Evolutionary conservation across 495 filamentous ascomycete genomes (phyloP).

Genomic region (Aspergillus baeticus): DNA sequence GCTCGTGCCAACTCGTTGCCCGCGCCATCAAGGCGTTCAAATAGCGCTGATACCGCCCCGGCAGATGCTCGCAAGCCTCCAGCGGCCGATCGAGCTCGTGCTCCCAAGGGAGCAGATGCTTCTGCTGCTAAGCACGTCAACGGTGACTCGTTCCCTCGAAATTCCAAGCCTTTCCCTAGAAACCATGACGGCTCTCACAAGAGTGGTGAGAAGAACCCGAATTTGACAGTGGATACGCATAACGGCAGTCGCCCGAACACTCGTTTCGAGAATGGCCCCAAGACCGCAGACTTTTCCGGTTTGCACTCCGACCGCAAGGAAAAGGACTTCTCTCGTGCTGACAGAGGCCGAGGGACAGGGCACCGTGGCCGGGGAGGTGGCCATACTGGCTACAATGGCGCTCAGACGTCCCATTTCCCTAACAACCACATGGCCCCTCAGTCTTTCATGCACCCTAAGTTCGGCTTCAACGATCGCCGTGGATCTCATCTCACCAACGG

Average conservation of each 20-base stretch:
- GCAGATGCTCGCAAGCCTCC: conserved; percentile 37
- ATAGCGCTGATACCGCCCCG: conserved; percentile 33
- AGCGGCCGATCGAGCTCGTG: conserved; percentile 33
- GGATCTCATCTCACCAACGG: conserved; percentile 38
- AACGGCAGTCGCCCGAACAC: conserved; percentile 24
- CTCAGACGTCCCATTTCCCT: conserved; percentile 46
- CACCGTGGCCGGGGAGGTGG: conserved; percentile 55
- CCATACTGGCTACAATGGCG: conserved; percentile 35
- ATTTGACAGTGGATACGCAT: conserved; percentile 37
- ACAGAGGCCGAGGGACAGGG: conserved; percentile 54
- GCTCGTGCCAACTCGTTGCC: conserved; percentile 43
- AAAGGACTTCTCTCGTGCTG: conserved; percentile 42
- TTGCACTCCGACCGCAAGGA: conserved; percentile 23
- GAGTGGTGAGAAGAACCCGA: conserved; percentile 29
- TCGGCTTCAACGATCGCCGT: conserved; percentile 43
- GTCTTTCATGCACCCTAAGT: conserved; percentile 38
- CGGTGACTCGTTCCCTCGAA: conserved; percentile 31
- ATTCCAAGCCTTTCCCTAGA: conserved; percentile 32
- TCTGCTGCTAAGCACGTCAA: conserved; percentile 19
- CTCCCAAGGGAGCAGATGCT: conserved; percentile 24
- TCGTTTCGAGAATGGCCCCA: conserved; percentile 38
- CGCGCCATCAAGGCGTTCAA: conserved; percentile 39
- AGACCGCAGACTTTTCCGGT: conserved; percentile 39
- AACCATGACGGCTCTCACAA: conserved; percentile 34
- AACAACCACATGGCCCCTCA: conserved; percentile 47